Percentiles rank a stretch among this genome's conserved stretches.
Evolutionary conservation across 2,329 filamentous ascomycete species (phyloP).

Genomic region (Corniculantispora saksenae): DNA sequence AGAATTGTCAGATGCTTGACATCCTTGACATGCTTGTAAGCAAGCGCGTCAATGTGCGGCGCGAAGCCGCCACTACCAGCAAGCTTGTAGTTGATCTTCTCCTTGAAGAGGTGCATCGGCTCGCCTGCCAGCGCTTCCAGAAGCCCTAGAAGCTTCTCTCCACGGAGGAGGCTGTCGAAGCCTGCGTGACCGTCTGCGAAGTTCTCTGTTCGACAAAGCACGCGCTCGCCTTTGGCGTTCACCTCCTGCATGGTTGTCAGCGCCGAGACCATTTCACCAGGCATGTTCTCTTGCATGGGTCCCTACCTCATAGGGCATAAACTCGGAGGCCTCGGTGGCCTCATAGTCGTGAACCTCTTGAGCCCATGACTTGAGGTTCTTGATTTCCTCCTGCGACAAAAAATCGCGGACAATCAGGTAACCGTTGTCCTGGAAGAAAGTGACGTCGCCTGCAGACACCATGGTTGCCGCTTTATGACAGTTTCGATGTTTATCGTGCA

Average conservation of each 20-base stretch:
- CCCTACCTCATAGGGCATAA: constrained; percentile 21
- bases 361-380: constrained; percentile 22
- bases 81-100: constrained; percentile 27
- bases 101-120: constrained; percentile 25
- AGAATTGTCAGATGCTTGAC: constrained; percentile 26
- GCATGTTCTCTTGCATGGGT: not conserved
- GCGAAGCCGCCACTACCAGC: constrained; percentile 26
- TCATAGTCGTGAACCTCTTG: constrained; percentile 23
- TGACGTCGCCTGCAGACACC: constrained; percentile 16
- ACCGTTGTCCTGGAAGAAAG: constrained; percentile 23
- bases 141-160: constrained; percentile 21
- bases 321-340: constrained; percentile 21
- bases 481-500: not conserved
- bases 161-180: constrained; percentile 22
- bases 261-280: not conserved
- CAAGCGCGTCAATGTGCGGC: constrained; percentile 27
- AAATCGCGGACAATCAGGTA: constrained; percentile 25
- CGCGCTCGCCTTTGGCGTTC: constrained; percentile 22
- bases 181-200: constrained; percentile 24
- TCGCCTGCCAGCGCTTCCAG: constrained; percentile 21
- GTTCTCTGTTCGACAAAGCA: constrained; percentile 25
- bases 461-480: constrained; percentile 4
- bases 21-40: constrained; percentile 25
- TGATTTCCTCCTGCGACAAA: constrained; percentile 16
- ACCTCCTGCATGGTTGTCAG: constrained; percentile 19